Conservation (phyloP, 345 rosid species). For the Moricandia moricandioides region DNA sequence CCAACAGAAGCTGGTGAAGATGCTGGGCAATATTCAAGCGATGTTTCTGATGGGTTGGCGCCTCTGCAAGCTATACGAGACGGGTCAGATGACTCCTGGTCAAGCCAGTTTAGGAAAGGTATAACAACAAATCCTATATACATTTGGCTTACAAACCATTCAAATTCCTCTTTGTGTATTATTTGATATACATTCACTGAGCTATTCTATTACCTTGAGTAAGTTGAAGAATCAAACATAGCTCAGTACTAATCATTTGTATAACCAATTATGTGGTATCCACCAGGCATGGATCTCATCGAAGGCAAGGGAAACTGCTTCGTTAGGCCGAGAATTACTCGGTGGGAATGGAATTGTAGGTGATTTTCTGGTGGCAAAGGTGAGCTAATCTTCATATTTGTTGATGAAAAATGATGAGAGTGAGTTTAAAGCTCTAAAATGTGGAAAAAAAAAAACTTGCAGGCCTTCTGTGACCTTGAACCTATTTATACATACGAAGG, state of each 20-base stretch:
- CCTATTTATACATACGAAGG: slow-evolving; percentile 96
- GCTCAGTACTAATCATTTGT: background rate
- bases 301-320: slow-evolving; percentile 78
- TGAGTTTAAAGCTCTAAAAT: background rate
- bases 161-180: background rate
- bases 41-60: slow-evolving; percentile 96
- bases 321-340: slow-evolving; percentile 83
- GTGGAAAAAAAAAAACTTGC: slow-evolving; percentile 27
- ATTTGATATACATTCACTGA: background rate
- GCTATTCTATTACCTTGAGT: background rate
- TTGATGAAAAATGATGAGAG: background rate
- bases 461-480: slow-evolving; percentile 98
- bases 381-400: slow-evolving; percentile 31
- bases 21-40: slow-evolving; percentile 89
- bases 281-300: slow-evolving; percentile 65
- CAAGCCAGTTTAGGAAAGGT: slow-evolving; percentile 99
- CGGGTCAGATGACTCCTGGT: slow-evolving; percentile 84
- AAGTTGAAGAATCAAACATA: background rate
- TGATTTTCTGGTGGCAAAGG: slow-evolving; percentile 96
- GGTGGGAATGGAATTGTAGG: slow-evolving; percentile 90
- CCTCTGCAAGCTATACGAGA: slow-evolving; percentile 84
- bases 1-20: slow-evolving; percentile 87
- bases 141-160: background rate
- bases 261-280: background rate
- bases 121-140: slow-evolving; percentile 1